Percentiles rank a stretch among this genome's conserved stretches.
Evolutionary conservation across 2,329 filamentous ascomycete species (phyloP).

Genomic region (Fusarium sterilihyphosum): DNA sequence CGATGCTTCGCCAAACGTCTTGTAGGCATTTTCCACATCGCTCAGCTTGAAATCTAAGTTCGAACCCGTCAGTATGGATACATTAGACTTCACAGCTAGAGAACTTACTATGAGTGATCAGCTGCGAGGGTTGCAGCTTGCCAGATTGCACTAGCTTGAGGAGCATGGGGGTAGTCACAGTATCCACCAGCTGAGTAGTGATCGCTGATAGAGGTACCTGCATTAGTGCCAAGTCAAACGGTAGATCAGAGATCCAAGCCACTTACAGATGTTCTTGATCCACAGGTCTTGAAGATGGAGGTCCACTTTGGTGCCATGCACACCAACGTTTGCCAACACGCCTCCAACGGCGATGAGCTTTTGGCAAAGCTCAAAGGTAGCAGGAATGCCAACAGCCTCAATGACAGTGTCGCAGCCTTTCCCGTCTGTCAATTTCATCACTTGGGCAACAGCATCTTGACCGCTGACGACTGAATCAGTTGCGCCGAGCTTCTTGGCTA

Average conservation of each 20-base stretch:
- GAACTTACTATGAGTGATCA: slow-evolving; percentile 57
- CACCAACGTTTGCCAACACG: slow-evolving; percentile 66
- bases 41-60: slow-evolving; percentile 27
- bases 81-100: too few relatives aligned
- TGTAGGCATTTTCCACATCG: slow-evolving; percentile 34
- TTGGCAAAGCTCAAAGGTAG: slow-evolving; percentile 64
- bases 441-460: slow-evolving; percentile 47
- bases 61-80: rapidly evolving
- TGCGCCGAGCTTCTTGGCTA: slow-evolving; percentile 60
- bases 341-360: slow-evolving; percentile 63
- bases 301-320: slow-evolving; percentile 63
- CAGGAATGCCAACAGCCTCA: slow-evolving; percentile 65
- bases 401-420: slow-evolving; percentile 67
- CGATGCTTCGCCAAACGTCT: slow-evolving; percentile 30
- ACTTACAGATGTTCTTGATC: slow-evolving; percentile 62
- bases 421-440: slow-evolving; percentile 58
- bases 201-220: slow-evolving; percentile 47
- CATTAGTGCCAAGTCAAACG: not conserved
- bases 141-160: slow-evolving; percentile 56
- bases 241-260: not conserved
- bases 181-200: slow-evolving; percentile 59
- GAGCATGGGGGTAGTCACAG: slow-evolving; percentile 59
- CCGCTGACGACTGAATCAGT: slow-evolving; percentile 54
- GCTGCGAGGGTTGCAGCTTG: slow-evolving; percentile 52
- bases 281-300: slow-evolving; percentile 64